Conservation (phyloP, 495 filamentous ascomycete genomes). For the Xylaria castorea region DNA sequence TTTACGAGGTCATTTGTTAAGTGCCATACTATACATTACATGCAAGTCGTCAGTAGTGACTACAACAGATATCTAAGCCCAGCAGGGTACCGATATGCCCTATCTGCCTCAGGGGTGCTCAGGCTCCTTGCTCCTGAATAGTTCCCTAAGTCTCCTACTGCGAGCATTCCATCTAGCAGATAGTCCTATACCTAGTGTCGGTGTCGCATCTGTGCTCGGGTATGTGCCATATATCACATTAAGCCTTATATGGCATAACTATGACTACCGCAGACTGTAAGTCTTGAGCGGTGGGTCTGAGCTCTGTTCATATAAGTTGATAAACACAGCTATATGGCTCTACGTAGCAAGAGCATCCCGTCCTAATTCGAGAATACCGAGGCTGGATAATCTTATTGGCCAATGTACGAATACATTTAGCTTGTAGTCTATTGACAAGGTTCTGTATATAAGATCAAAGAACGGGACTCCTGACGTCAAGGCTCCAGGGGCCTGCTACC, state of each 20-base stretch:
- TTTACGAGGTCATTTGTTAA: background rate
- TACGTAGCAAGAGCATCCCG: background rate
- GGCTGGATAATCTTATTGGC: background rate
- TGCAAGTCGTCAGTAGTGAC: background rate
- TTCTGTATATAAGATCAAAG: background rate
- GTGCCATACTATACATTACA: background rate
- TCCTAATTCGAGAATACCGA: background rate
- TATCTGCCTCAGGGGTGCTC: background rate
- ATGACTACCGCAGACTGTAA: background rate
- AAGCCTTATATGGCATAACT: background rate
- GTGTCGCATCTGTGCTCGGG: background rate
- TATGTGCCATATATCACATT: background rate
- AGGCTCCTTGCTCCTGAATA: background rate
- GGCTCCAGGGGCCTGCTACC: background rate
- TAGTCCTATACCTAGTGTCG: background rate
- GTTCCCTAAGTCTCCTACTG: background rate
- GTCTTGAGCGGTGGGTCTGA: background rate
- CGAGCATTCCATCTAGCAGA: background rate
- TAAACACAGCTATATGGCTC: background rate
- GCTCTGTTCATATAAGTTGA: background rate
- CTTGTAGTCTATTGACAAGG: background rate
- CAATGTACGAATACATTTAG: background rate
- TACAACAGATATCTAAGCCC: background rate
- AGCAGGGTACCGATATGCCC: background rate
- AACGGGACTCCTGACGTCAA: background rate